Evolutionary conservation across 805 yeast genomes (phyloP), one percentile per base, ranked within the genome.

Genomic region (Pichia insulana): DNA sequence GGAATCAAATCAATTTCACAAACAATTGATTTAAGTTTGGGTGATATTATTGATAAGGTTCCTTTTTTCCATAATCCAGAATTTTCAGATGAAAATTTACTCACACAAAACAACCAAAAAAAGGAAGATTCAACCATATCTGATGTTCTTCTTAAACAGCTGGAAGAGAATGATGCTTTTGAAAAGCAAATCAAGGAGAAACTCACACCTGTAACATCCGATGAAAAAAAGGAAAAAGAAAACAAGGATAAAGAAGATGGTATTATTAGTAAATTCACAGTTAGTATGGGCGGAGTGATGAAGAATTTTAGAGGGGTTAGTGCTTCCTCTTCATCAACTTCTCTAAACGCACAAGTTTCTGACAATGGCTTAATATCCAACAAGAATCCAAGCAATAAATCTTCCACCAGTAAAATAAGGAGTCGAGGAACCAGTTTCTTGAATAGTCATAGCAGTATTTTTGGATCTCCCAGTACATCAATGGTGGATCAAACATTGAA

Each of bases 21-120:
- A 28, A 57, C 67, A n/a, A 62, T 63, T 15, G 68, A 63, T 43
- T 47, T 61, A 13, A 61, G 66, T 45, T 50, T 63, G 25, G 53
- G 52, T 31, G 56, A 49, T 45, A 57, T 63, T 3, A 53, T 63
- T 41, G 66, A 66, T 2, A 55, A 49, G 44, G 64, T 63, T 12
- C 45, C 65, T 15, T 28, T 22, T 13, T 35, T 31, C 30, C 38
- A 28, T 15, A 19, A 27, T 13, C 26, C 34, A 7, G 34, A 17
- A 18, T 13, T 2, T 7, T 11, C 31, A 4, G 13, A 28, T 4
- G 15, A 28, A 28, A 28, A n/a, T 28, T 28, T 12, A 16, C 11
- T 18, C 17, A n/a, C n/a, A n/a, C n/a, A n/a, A n/a, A n/a, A 22
- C 4, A 8, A 35, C 16, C 17, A 17, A 11, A 5, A 7, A 35